phyloP scores from a whole-genome alignment of 2,329 filamentous ascomycete genomes.

The Fusarium buharicum region DNA sequence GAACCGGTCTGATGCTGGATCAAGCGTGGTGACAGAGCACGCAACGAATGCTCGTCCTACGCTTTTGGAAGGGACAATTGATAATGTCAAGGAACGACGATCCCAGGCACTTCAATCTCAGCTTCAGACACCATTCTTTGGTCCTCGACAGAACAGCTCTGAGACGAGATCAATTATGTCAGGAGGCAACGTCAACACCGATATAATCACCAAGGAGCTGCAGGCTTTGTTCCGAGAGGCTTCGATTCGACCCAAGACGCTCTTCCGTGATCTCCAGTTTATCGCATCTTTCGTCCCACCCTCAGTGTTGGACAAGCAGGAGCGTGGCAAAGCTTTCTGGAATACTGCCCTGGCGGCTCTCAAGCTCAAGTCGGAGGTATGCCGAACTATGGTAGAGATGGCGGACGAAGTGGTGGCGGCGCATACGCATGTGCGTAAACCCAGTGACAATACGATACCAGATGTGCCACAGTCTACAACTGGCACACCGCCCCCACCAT shows the following conservation, averaged over 20 bases:
- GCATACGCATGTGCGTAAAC: slow-evolving; percentile 71
- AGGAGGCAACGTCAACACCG: slow-evolving; percentile 64
- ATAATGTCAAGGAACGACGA: slow-evolving; percentile 75
- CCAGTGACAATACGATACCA: slow-evolving; percentile 48
- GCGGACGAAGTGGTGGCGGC: slow-evolving; percentile 65
- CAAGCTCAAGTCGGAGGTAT: slow-evolving; percentile 88
- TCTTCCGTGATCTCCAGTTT: slow-evolving; percentile 84
- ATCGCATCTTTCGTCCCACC: slow-evolving; percentile 74
- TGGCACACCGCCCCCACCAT: slow-evolving; percentile 58
- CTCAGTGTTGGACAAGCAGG: slow-evolving; percentile 68
- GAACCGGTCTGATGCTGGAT: slow-evolving; percentile 52
- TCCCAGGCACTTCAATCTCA: slow-evolving; percentile 59
- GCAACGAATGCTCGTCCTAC: slow-evolving; percentile 52
- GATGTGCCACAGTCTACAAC: slow-evolving; percentile 51
- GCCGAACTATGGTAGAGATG: slow-evolving; percentile 78
- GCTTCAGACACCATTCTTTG: slow-evolving; percentile 46
- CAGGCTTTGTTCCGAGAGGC: slow-evolving; percentile 74
- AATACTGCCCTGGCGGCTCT: slow-evolving; percentile 89
- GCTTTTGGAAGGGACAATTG: slow-evolving; percentile 73
- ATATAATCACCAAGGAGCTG: slow-evolving; percentile 73
- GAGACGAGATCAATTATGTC: slow-evolving; percentile 63
- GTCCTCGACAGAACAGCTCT: slow-evolving; percentile 56
- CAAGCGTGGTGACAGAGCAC: slow-evolving; percentile 49
- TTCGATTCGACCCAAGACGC: slow-evolving; percentile 77
- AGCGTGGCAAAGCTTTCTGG: slow-evolving; percentile 83